A percentile compares a stretch with the other conserved stretches of the same genome.
Evolutionary conservation across 2,329 filamentous ascomycete species (phyloP).

Genomic region (Clarireedia hainanense): DNA sequence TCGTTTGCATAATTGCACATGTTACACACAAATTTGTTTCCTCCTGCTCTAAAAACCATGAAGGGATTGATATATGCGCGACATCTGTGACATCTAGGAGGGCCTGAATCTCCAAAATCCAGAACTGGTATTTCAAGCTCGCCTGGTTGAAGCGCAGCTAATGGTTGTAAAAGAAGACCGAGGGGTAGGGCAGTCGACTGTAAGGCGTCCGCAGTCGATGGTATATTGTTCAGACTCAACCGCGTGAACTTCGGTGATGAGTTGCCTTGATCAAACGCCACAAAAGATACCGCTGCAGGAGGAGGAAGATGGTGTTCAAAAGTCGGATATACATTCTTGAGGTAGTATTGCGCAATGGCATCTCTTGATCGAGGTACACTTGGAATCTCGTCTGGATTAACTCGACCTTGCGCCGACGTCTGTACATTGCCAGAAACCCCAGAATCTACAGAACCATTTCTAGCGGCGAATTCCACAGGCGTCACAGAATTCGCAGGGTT

Average conservation of each 20-base stretch:
- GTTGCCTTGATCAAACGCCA: slow-evolving; percentile 94
- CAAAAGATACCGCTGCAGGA: slow-evolving; percentile 78
- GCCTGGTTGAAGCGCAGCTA: slow-evolving; percentile 74
- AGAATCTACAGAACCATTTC: slow-evolving; percentile 31
- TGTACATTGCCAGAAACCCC: slow-evolving; percentile 39
- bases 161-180: slow-evolving; percentile 79
- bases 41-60: slow-evolving; percentile 91
- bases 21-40: slow-evolving; percentile 96
- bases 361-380: slow-evolving; percentile 85
- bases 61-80: slow-evolving; percentile 98
- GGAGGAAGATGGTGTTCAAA: slow-evolving; percentile 92
- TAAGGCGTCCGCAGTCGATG: slow-evolving; percentile 71
- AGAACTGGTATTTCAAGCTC: slow-evolving; percentile 84
- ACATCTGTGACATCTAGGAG: slow-evolving; percentile 86
- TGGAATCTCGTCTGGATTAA: slow-evolving; percentile 88
- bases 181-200: slow-evolving; percentile 75
- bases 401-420: slow-evolving; percentile 61
- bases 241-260: slow-evolving; percentile 90
- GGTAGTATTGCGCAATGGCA: slow-evolving; percentile 71
- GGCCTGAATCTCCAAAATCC: slow-evolving; percentile 87
- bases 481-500: slow-evolving; percentile 35
- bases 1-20: slow-evolving; percentile 98
- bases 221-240: slow-evolving; percentile 89
- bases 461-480: slow-evolving; percentile 40
- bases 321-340: slow-evolving; percentile 84